Percentiles rank a stretch among this genome's conserved stretches.
Evolutionary conservation across 805 yeast genomes (phyloP).

Genomic region (Starmerella bombicola): DNA sequence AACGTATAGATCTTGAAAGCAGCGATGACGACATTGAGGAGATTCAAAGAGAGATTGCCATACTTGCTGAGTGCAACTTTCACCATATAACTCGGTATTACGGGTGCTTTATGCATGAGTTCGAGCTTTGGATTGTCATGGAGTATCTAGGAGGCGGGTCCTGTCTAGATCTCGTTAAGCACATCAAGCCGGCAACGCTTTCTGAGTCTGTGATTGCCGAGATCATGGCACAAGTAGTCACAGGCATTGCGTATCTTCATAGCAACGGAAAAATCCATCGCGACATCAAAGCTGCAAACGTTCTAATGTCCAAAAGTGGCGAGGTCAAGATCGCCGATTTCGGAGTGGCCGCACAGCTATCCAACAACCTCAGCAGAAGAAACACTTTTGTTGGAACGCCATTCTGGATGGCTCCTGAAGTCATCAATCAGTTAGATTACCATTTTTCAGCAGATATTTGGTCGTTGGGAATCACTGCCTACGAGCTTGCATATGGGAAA

Average conservation of each 20-base stretch:
- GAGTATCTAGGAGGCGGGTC: constrained; percentile 73
- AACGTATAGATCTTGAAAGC: constrained; percentile 52
- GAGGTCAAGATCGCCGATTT: constrained; percentile 86
- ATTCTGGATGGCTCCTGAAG: constrained; percentile 99
- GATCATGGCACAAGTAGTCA: constrained; percentile 42
- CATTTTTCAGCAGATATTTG: constrained; percentile 67
- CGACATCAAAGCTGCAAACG: constrained; percentile 89
- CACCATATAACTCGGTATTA: constrained; percentile 52
- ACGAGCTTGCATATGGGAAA: constrained; percentile 56
- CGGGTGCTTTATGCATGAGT: constrained; percentile 60
- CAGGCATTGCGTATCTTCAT: constrained; percentile 57
- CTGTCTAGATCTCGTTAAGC: constrained; percentile 44
- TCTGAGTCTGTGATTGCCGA: constrained; percentile 43
- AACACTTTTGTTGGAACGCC: constrained; percentile 38
- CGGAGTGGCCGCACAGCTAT: constrained; percentile 80
- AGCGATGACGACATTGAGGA: constrained; percentile 56
- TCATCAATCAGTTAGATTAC: constrained; percentile 70
- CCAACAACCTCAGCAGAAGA: constrained; percentile 42
- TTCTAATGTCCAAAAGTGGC: constrained; percentile 55
- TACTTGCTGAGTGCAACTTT: constrained; percentile 53
- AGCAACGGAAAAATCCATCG: constrained; percentile 67
- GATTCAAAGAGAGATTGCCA: constrained; percentile 58
- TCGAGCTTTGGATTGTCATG: constrained; percentile 69
- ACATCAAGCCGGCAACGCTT: constrained; percentile 38
- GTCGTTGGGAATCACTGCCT: constrained; percentile 70